Percentiles rank a stretch among this genome's conserved stretches.
These are phyloP conservation scores for Hibiscus syriacus DNA, from an alignment of 345 rosid genomes.

Conservation along the genomic window DNA sequence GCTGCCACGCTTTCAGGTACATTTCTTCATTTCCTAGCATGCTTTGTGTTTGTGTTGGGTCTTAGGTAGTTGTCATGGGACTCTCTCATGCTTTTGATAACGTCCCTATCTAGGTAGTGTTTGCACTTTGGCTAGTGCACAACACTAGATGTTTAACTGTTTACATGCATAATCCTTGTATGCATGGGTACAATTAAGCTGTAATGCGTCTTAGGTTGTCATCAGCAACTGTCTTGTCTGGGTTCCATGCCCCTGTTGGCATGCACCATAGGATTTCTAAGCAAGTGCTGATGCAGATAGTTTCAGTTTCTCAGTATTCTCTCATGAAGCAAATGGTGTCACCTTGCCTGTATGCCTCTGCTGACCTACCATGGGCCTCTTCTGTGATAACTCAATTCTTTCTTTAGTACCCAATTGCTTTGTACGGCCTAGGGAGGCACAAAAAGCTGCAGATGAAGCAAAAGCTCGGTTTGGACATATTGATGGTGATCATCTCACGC, in stretches of 20 bases:
- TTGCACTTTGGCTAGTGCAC: conserved; percentile 19
- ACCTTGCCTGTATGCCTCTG: conserved; percentile 99
- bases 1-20: conserved; percentile 98
- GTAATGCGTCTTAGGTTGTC: conserved; percentile 41
- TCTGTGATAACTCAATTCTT: conserved; percentile 92
- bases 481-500: conserved; percentile 98
- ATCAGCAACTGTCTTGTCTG: conserved; percentile 81
- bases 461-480: conserved; percentile 96
- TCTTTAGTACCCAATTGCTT: conserved; percentile 99
- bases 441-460: conserved; percentile 99
- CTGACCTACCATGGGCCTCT: conserved; percentile 99
- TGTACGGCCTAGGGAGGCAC: conserved; percentile 99
- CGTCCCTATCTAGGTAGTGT: conserved; percentile 17
- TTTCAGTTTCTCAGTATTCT: conserved; percentile 99
- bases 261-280: conserved; percentile 73
- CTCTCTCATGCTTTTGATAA: too few species aligned
- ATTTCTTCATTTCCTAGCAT: neutral
- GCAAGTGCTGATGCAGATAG: conserved; percentile 97
- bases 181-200: conserved; percentile 27
- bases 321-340: conserved; percentile 95
- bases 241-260: conserved; percentile 77
- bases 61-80: conserved; percentile 18
- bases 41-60: conserved; percentile 18
- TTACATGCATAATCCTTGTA: conserved; percentile 17
- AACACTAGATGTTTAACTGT: conserved; percentile 20